phyloP scores from a whole-genome alignment of 2,329 filamentous ascomycete species.

The Ascochyta viciae-villosae region DNA sequence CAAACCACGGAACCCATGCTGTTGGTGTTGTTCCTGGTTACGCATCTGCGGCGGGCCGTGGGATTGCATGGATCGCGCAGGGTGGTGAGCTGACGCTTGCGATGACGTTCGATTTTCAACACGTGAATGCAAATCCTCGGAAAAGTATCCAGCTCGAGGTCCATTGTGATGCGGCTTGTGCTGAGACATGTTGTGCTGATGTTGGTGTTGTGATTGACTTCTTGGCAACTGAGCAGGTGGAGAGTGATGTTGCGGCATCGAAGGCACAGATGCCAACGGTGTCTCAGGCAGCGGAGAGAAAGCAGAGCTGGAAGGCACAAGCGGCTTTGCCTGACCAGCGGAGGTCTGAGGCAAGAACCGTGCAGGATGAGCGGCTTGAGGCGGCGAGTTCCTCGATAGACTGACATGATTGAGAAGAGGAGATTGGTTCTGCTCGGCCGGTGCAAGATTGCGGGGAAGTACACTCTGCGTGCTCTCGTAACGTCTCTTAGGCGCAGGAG shows the following conservation, averaged over 20 bases:
- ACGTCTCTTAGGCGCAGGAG: slow-evolving; percentile 55
- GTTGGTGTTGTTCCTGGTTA: slow-evolving; percentile 37
- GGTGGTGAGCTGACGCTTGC: slow-evolving; percentile 34
- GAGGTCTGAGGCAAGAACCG: slow-evolving; percentile 46
- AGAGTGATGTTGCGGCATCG: slow-evolving; percentile 40
- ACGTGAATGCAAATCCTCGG: slow-evolving; percentile 40
- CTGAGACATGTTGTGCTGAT: slow-evolving; percentile 36
- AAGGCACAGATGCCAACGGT: slow-evolving; percentile 36
- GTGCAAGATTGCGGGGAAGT: slow-evolving; percentile 53
- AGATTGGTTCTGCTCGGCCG: slow-evolving; percentile 53
- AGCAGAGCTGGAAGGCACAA: slow-evolving; percentile 28
- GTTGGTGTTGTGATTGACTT: slow-evolving; percentile 36
- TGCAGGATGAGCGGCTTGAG: slow-evolving; percentile 30
- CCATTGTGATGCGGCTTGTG: slow-evolving; percentile 38
- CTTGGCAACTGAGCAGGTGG: slow-evolving; percentile 36
- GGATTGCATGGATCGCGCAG: slow-evolving; percentile 34
- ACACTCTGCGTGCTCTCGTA: slow-evolving; percentile 53
- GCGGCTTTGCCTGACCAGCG: slow-evolving; percentile 35
- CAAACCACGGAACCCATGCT: slow-evolving; percentile 33
- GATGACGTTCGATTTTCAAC: slow-evolving; percentile 39
- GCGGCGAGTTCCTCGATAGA: slow-evolving; percentile 50
- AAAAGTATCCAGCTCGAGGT: slow-evolving; percentile 47
- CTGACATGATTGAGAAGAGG: slow-evolving; percentile 31
- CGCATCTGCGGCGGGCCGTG: slow-evolving; percentile 37
- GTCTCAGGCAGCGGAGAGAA: slow-evolving; percentile 37